Evolutionary conservation across 2,329 filamentous ascomycete genomes (phyloP).

Genomic region (Diaporthe capsici): DNA sequence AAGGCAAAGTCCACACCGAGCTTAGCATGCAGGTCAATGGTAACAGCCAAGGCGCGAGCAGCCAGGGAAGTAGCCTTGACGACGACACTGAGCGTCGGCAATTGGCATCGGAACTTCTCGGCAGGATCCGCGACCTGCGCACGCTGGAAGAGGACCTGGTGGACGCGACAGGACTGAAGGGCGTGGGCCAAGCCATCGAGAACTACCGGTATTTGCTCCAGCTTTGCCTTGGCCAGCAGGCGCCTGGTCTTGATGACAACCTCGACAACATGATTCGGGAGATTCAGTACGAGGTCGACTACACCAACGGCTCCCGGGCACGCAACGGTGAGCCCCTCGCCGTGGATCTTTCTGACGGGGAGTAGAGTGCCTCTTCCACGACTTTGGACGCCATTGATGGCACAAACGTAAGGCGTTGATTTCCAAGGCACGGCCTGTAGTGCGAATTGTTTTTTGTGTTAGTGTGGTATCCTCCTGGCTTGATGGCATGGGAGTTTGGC

Average conservation of each 20-base stretch:
- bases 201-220: slow-evolving; percentile 80
- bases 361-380: slow-evolving; percentile 46
- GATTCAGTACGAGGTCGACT: slow-evolving; percentile 73
- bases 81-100: slow-evolving; percentile 69
- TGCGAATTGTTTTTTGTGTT: background rate
- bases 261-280: slow-evolving; percentile 72
- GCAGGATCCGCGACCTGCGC: slow-evolving; percentile 71
- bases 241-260: slow-evolving; percentile 78
- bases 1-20: slow-evolving; percentile 66
- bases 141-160: slow-evolving; percentile 77
- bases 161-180: slow-evolving; percentile 76
- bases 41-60: slow-evolving; percentile 48
- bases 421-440: background rate
- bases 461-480: background rate
- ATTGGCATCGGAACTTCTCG: slow-evolving; percentile 70
- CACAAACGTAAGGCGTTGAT: background rate
- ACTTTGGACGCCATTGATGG: background rate
- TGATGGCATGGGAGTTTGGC: slow-evolving; percentile 13
- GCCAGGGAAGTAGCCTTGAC: slow-evolving; percentile 49
- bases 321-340: slow-evolving; percentile 45
- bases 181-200: slow-evolving; percentile 80
- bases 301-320: slow-evolving; percentile 49
- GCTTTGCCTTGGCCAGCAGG: slow-evolving; percentile 76
- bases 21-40: slow-evolving; percentile 64
- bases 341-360: slow-evolving; percentile 46